phyloP scores from a whole-genome alignment of 2,329 filamentous ascomycete species.

The Nigrograna mackinnonii region DNA sequence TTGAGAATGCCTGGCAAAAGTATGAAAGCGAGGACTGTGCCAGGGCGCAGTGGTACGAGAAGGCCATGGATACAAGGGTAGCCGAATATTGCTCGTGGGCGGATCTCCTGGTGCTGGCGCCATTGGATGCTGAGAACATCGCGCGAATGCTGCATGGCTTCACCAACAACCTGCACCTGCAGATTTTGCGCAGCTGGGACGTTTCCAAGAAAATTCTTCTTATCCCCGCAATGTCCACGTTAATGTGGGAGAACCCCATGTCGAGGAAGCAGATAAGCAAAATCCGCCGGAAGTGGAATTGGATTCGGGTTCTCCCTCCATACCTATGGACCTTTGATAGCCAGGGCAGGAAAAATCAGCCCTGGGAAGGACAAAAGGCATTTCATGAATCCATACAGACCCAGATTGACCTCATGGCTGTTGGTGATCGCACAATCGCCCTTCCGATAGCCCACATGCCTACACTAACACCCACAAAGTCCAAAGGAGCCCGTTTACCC shows the following conservation, averaged over 20 bases:
- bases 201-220: slow-evolving; percentile 82
- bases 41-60: slow-evolving; percentile 23
- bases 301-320: slow-evolving; percentile 80
- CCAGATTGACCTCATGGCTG: slow-evolving; percentile 73
- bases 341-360: slow-evolving; percentile 52
- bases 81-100: slow-evolving; percentile 83
- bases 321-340: slow-evolving; percentile 79
- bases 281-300: slow-evolving; percentile 81
- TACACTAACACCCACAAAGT: slow-evolving; percentile 35
- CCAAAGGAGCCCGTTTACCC: slow-evolving; percentile 60
- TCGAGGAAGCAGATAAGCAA: slow-evolving; percentile 87
- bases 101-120: slow-evolving; percentile 80
- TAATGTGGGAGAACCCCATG: slow-evolving; percentile 89
- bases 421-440: slow-evolving; percentile 68
- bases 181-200: slow-evolving; percentile 84
- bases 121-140: slow-evolving; percentile 81
- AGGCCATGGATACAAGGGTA: slow-evolving; percentile 54
- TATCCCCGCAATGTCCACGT: slow-evolving; percentile 84
- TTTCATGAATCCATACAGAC: slow-evolving; percentile 76
- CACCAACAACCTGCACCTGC: slow-evolving; percentile 77
- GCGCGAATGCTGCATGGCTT: slow-evolving; percentile 87
- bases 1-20: slow-evolving; percentile 34
- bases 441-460: slow-evolving; percentile 36
- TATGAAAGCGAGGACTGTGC: slow-evolving; percentile 24
- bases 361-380: slow-evolving; percentile 67